Percentiles rank a stretch among this genome's conserved stretches.
These are phyloP conservation scores for Geotrichum fermentans DNA, from an alignment of 1,139 yeast species.

Conservation along the genomic window DNA sequence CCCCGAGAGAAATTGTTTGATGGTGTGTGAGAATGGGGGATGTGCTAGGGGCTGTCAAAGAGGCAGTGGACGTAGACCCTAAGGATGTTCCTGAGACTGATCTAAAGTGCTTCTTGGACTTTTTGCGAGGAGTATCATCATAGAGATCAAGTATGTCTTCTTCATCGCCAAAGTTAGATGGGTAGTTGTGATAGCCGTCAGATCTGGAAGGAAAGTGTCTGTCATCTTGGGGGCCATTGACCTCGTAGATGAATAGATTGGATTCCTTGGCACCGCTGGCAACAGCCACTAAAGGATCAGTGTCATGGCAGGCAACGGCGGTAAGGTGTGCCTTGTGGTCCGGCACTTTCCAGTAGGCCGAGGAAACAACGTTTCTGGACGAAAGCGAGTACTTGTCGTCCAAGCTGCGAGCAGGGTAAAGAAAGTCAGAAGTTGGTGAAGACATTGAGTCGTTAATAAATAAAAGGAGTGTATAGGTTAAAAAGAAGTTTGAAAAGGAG, in stretches of 20 bases:
- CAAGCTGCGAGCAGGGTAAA: slow-evolving; percentile 3
- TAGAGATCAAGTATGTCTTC: slow-evolving; percentile 8
- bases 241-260: slow-evolving; percentile 62
- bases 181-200: slow-evolving; percentile 7
- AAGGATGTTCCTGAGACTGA: slow-evolving; percentile 16
- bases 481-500: not conserved
- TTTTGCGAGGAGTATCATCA: not conserved
- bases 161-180: slow-evolving; percentile 9
- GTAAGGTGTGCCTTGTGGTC: slow-evolving; percentile 56
- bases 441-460: not conserved
- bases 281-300: slow-evolving; percentile 52
- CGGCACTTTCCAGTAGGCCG: slow-evolving; percentile 63
- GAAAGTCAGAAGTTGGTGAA: not conserved
- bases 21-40: slow-evolving; percentile 55
- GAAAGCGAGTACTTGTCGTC: slow-evolving; percentile 16
- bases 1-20: slow-evolving; percentile 67
- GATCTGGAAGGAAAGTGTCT: slow-evolving; percentile 6
- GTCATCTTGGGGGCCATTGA: slow-evolving; percentile 39
- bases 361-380: slow-evolving; percentile 16
- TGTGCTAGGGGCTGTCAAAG: slow-evolving; percentile 6
- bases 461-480: not conserved
- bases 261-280: slow-evolving; percentile 53
- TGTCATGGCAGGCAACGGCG: slow-evolving; percentile 47
- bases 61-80: slow-evolving; percentile 1
- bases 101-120: slow-evolving; percentile 24